Conservation (phyloP, 2,329 filamentous ascomycete genomes). For the Endocalyx cinctus region DNA sequence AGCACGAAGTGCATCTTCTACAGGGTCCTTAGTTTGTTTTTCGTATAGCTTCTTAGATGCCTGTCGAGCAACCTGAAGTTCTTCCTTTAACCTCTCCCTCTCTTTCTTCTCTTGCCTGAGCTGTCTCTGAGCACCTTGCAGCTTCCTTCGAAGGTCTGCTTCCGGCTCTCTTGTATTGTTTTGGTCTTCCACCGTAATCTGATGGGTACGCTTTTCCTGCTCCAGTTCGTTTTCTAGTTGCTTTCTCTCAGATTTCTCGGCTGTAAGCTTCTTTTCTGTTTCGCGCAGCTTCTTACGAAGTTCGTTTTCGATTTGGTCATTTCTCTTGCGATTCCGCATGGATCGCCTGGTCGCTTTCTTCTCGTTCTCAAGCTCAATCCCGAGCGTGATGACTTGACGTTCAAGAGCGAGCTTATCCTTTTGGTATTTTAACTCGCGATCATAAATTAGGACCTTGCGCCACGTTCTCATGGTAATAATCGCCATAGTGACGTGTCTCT, state of each 20-base stretch:
- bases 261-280: constrained; percentile 25
- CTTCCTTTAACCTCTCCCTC: constrained; percentile 28
- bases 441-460: too few relatives aligned
- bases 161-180: constrained; percentile 25
- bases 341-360: constrained; percentile 63
- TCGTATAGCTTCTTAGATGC: constrained; percentile 24
- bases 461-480: too few relatives aligned
- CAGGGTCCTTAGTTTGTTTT: constrained; percentile 13
- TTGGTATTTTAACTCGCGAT: too few relatives aligned
- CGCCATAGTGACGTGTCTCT: too few relatives aligned
- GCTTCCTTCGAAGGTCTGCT: constrained; percentile 27
- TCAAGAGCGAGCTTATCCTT: constrained; percentile 74
- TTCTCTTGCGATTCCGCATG: constrained; percentile 37
- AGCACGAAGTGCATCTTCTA: constrained; percentile 23
- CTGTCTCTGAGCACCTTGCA: constrained; percentile 25
- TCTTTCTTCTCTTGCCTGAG: constrained; percentile 25
- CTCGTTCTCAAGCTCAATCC: constrained; percentile 80
- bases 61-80: constrained; percentile 27
- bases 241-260: constrained; percentile 25
- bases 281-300: constrained; percentile 38
- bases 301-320: constrained; percentile 35
- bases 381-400: constrained; percentile 69
- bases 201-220: constrained; percentile 24
- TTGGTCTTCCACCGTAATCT: constrained; percentile 25
- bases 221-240: constrained; percentile 28